phyloP scores from a whole-genome alignment of 148 eudicot species.

The Tetragonia tetragonoides region DNA sequence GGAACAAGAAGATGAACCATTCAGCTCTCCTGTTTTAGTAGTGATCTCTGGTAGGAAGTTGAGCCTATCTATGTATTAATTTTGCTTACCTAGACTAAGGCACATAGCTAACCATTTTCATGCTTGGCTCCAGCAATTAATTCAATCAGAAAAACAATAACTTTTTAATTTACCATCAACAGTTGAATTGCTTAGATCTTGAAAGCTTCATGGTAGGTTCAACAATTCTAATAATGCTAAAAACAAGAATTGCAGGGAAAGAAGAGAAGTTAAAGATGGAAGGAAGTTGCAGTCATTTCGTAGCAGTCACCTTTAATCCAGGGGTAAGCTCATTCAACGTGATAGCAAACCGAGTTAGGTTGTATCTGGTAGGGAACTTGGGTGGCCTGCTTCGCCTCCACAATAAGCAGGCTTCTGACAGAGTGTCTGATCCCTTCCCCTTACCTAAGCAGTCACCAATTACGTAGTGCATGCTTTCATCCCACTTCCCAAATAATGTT shows the following conservation, averaged over 20 bases:
- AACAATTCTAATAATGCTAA: background rate
- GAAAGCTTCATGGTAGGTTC: background rate
- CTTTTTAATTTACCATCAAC: background rate
- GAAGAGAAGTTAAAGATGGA: background rate
- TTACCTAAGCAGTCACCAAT: constrained; percentile 69
- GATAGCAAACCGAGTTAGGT: constrained; percentile 90
- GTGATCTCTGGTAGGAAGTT: no score
- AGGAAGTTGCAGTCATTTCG: background rate
- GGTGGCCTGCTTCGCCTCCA: constrained; percentile 91
- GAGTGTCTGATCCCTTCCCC: constrained; percentile 58
- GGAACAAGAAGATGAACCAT: background rate
- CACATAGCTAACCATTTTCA: background rate
- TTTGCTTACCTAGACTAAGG: no score
- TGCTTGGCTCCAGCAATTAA: background rate
- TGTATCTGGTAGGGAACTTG: constrained; percentile 78
- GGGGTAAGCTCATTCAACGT: constrained; percentile 88
- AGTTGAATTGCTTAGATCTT: background rate
- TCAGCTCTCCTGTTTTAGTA: background rate
- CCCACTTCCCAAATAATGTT: constrained; percentile 94
- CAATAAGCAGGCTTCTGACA: constrained; percentile 64
- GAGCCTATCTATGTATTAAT: no score
- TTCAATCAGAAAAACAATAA: background rate
- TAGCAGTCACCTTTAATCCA: constrained; percentile 62
- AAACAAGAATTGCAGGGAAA: background rate
- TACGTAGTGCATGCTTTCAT: constrained; percentile 92